Evolutionary conservation across 2,329 filamentous ascomycete genomes (phyloP).

Genomic region (Xylaria sp.): DNA sequence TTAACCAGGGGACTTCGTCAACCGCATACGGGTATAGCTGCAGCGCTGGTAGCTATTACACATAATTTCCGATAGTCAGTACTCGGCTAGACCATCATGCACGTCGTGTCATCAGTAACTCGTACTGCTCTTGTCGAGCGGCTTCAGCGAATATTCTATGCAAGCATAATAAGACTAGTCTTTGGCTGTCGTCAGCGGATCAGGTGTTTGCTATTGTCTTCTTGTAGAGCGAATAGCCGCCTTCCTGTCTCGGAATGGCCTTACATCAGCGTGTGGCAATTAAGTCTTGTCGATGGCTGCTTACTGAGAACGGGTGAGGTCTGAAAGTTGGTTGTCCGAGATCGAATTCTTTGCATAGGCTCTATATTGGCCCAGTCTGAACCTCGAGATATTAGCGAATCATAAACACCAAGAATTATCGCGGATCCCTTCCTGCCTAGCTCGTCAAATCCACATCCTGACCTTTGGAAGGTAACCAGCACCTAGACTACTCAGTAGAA

Average conservation of each 20-base stretch:
- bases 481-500: too few relatives aligned
- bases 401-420: too few relatives aligned
- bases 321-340: background rate
- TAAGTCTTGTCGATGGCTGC: background rate
- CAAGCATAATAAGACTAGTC: background rate
- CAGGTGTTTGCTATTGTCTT: constrained; percentile 3
- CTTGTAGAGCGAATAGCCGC: background rate
- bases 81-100: background rate
- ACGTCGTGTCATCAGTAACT: background rate
- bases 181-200: constrained; percentile 17
- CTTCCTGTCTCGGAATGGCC: constrained; percentile 18
- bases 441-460: too few relatives aligned
- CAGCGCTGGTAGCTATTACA: background rate
- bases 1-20: background rate
- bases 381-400: too few relatives aligned
- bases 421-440: too few relatives aligned
- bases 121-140: too few relatives aligned
- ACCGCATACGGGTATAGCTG: background rate
- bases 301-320: background rate
- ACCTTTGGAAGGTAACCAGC: too few relatives aligned
- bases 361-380: background rate
- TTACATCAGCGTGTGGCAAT: background rate
- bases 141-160: background rate
- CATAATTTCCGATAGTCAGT: constrained; percentile 1
- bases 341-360: too few relatives aligned